Percentiles rank a stretch among this genome's conserved stretches.
Conservation (phyloP, 345 rosid genomes). For the Rubroshorea leprosula region DNA sequence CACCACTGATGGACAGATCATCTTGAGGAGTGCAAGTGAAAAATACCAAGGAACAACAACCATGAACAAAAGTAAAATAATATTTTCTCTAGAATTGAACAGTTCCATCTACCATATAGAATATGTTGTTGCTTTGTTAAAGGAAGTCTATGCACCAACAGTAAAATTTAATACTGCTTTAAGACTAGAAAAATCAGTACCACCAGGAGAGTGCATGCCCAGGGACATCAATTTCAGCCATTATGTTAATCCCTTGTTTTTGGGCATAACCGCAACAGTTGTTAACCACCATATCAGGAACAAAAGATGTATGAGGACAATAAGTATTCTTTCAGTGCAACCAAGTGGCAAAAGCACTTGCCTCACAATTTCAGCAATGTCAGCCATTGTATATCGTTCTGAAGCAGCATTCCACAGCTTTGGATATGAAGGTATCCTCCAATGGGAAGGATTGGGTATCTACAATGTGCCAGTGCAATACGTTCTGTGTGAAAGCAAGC, state of each 20-base stretch:
- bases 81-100: neutral
- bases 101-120: neutral
- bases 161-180: slow-evolving; percentile 1
- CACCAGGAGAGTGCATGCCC: slow-evolving; percentile 80
- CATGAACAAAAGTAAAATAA: no score
- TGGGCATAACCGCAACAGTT: slow-evolving; percentile 46
- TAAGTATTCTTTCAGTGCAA: slow-evolving; percentile 3
- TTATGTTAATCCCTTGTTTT: slow-evolving; percentile 50
- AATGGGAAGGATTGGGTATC: slow-evolving; percentile 64
- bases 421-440: slow-evolving; percentile 69
- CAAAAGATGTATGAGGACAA: neutral
- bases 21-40: neutral
- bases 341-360: slow-evolving; percentile 22
- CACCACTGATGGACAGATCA: no score
- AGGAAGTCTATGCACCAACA: slow-evolving; percentile 9
- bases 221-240: slow-evolving; percentile 77
- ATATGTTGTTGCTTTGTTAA: neutral
- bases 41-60: no score
- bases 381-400: slow-evolving; percentile 51
- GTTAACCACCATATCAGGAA: slow-evolving; percentile 9
- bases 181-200: slow-evolving; percentile 6
- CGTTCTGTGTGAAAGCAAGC: slow-evolving; percentile 43
- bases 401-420: slow-evolving; percentile 66
- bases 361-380: slow-evolving; percentile 63
- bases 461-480: slow-evolving; percentile 76